These are phyloP conservation scores for Talaromyces atroroseus DNA, from an alignment of 2,329 filamentous ascomycete genomes.

Conservation along the genomic window DNA sequence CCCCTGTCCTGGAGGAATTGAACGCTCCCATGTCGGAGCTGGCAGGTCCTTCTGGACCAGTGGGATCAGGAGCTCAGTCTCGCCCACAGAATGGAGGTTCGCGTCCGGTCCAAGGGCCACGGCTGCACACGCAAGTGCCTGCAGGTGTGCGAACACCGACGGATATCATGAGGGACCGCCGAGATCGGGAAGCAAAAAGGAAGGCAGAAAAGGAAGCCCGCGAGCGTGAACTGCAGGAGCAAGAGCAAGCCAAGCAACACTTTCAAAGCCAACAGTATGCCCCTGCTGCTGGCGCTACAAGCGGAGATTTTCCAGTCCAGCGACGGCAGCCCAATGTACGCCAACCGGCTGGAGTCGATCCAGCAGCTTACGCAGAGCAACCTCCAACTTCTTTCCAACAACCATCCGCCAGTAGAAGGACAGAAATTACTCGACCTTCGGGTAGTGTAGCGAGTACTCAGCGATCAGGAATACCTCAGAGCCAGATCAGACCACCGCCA, in stretches of 20 bases:
- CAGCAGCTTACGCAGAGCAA: conserved; percentile 13
- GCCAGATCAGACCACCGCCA: conserved; percentile 18
- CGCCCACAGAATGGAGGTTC: conserved; percentile 54
- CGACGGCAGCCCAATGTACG: conserved; percentile 9
- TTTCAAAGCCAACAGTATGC: conserved; percentile 35
- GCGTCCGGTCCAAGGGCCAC: conserved; percentile 48
- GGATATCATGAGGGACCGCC: conserved; percentile 85
- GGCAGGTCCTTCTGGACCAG: conserved; percentile 51
- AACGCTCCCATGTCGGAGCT: conserved; percentile 90
- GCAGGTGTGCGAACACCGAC: conserved; percentile 72
- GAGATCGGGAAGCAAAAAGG: conserved; percentile 67
- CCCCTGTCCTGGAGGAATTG: conserved; percentile 77
- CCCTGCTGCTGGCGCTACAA: conserved; percentile 42
- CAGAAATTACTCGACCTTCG: conserved; percentile 7
- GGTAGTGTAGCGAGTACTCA: background rate
- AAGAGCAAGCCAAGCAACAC: conserved; percentile 32
- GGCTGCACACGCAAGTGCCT: conserved; percentile 42
- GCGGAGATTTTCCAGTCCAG: conserved; percentile 26
- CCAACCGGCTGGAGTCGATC: conserved; percentile 10
- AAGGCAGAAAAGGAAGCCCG: conserved; percentile 62
- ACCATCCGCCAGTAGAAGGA: conserved; percentile 4
- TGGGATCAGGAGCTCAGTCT: conserved; percentile 45
- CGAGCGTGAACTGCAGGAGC: conserved; percentile 46
- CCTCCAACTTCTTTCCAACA: conserved; percentile 3
- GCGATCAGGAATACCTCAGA: conserved; percentile 15